These are phyloP conservation scores for Penicillium silybi DNA, from an alignment of 495 filamentous ascomycete species.

Conservation along the genomic window DNA sequence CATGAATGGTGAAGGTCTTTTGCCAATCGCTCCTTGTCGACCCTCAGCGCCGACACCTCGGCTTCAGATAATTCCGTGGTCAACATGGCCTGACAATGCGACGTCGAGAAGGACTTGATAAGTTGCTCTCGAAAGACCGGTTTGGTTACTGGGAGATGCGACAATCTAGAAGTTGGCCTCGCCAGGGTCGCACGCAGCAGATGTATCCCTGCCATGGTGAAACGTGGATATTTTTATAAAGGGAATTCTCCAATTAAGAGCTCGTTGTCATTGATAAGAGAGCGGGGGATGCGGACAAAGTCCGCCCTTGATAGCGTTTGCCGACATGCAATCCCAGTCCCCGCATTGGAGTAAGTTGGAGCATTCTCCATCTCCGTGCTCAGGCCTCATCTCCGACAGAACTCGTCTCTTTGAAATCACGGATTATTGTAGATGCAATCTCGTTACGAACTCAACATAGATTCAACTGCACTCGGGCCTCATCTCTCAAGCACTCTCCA, in stretches of 20 bases:
- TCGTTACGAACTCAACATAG: neutral
- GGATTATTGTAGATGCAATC: neutral
- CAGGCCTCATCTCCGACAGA: neutral
- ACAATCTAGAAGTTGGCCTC: neutral
- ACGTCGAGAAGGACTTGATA: constrained; percentile 25
- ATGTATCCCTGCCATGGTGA: constrained; percentile 1
- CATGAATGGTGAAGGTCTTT: constrained; percentile 61
- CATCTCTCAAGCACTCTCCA: too few species aligned
- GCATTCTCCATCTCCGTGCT: constrained; percentile 1
- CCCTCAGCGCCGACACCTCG: constrained; percentile 45
- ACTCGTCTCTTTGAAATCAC: neutral
- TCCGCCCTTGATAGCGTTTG: constrained; percentile 8
- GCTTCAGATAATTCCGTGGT: constrained; percentile 38
- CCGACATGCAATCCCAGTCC: neutral
- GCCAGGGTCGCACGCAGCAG: constrained; percentile 1
- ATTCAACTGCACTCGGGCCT: neutral
- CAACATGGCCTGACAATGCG: constrained; percentile 31
- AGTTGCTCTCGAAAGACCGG: neutral
- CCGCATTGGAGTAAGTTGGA: constrained; percentile 10
- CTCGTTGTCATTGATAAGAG: constrained; percentile 14
- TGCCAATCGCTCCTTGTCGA: constrained; percentile 57
- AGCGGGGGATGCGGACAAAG: constrained; percentile 16
- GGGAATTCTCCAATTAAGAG: neutral
- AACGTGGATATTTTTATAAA: constrained; percentile 6
- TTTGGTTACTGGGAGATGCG: neutral